Evolutionary conservation across 176 grass and related monocot species (phyloP).

Genomic region (Oryza australiensis): DNA sequence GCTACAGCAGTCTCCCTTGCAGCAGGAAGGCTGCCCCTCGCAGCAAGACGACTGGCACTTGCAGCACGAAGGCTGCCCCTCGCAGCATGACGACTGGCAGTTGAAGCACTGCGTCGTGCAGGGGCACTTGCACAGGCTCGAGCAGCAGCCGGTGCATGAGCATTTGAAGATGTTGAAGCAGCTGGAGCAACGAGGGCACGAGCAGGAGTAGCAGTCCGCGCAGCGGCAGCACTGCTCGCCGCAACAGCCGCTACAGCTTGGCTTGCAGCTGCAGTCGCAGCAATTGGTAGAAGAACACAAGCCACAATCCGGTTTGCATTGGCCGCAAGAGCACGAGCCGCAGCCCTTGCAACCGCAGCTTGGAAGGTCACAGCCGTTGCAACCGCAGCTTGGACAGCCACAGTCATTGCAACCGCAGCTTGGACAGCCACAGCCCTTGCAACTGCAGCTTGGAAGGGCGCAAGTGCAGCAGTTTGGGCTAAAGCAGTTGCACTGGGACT

Average conservation of each 20-base stretch:
- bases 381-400: too few species aligned
- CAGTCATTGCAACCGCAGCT: too few species aligned
- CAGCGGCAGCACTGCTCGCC: slow-evolving; percentile 42
- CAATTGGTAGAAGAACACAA: neutral
- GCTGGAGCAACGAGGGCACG: slow-evolving; percentile 2
- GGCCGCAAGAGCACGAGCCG: slow-evolving; percentile 23
- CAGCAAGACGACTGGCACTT: slow-evolving; percentile 48
- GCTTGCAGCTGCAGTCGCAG: neutral
- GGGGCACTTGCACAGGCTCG: slow-evolving; percentile 24
- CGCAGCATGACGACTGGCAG: slow-evolving; percentile 41
- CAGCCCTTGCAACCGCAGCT: neutral
- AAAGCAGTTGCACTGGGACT: slow-evolving; percentile 19
- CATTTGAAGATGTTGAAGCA: slow-evolving; percentile 35
- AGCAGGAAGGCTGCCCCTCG: neutral
- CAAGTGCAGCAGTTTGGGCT: slow-evolving; percentile 3
- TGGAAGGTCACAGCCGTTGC: neutral
- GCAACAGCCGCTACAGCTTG: slow-evolving; percentile 30
- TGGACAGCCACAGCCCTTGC: slow-evolving; percentile 5
- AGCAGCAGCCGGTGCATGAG: neutral
- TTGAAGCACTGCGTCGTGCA: slow-evolving; percentile 23
- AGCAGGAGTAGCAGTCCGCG: slow-evolving; percentile 39
- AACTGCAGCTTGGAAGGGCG: slow-evolving; percentile 16
- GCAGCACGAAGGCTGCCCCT: slow-evolving; percentile 28
- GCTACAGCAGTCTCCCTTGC: neutral
- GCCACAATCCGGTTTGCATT: slow-evolving; percentile 23